Base-by-base conservation (phyloP, 2,329 filamentous ascomycete species). In the Fusarium redolens region DNA sequence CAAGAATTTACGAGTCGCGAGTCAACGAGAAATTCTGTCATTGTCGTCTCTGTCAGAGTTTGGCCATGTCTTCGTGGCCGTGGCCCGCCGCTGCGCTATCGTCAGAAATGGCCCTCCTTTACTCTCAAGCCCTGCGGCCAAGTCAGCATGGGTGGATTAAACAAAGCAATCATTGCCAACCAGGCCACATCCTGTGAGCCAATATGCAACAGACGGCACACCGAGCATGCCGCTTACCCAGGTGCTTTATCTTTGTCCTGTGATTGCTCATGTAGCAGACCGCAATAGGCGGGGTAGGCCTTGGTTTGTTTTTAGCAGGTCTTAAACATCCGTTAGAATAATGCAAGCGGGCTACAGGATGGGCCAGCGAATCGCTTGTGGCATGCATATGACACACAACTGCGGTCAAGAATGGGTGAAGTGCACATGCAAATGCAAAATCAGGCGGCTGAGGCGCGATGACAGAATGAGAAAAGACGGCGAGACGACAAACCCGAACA, bases 181-280 rank as follows among this genome's bases (percentile, higher is more conserved):
- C 71, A 78, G 62, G 56, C 33, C 41, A 58, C 61, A 40, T 67
- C 58, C 51, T 68, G 69, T 70, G 65, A 70, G 68, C 74, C 60
- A 37, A 56, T 63, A 76, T 78, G 76, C 76, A 73, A 68, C 74
- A 62, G 60, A 61, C 66, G 66, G 76, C 76, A 78, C 76, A 78
- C 76, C 76, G 76, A 77, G 68, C 65, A 64, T 75, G 73, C 64
- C 61, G 62, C 66, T 56, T 43, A 62, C 71, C 60, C 71, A 59
- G 61, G 51, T 56, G 71, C 58, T 62, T 47, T 44, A 44, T 58
- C 47, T 63, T 59, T 33, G 58, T 41, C 57, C 62, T 60, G 63
- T 78, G 75, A 78, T 78, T 77, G 76, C 73, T 65, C 65, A 54
- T 54, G 43, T 48, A 48, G 40, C 25, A 68, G 52, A 61, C 69